Base-by-base conservation (phyloP, 805 yeast species). In the Scheffersomyces lignosus region DNA sequence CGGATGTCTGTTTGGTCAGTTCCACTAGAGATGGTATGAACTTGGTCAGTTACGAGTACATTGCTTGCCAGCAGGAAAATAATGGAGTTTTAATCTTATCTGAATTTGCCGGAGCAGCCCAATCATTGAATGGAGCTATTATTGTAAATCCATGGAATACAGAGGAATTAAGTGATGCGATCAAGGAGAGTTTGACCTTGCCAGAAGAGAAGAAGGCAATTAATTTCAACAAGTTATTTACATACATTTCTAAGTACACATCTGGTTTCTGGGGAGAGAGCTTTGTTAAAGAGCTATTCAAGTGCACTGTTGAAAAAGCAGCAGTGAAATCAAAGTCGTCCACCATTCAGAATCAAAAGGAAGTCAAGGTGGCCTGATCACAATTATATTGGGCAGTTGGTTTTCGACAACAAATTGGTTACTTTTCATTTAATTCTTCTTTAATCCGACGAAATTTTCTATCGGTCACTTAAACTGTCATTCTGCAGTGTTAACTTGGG, bases 21-120 rank as follows among this genome's bases (percentile, higher is more conserved):
- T 85, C 96, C 2, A 95, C 99, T 0, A 78, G 99, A 56, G 99
- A 93, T 59, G 99, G 99, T 51, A 93, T 93, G 99, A 93, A 93
- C 59, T 75, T 93, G 54, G 99, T 95, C 29, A 80, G 91, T 36
- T 95, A 88, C 60, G 99, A 93, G 65, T 93, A 93, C 62, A 88
- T 93, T 52, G 97, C 98, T 1, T 91, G 98, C 56, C 99, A 93
- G 64, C 77, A 81, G 44, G 81, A 82, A 31, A 80, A 80, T 43
- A 81, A 88, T 45, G 99, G 99, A 6, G 80, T 89, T 3, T 71
- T 93, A 49, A 86, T 93, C 33, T 62, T 93, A 44, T 83, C 95
- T 28, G 99, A 93, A 65, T 93, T 93, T 66, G 93, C 99, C 0
- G 99, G 99, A 33, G 99, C 99, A n/a, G 98, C 99, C 1, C 99